Percentiles rank a stretch among this genome's conserved stretches.
Conservation (phyloP, 1,139 yeast genomes). For the Zygosaccharomyces pseudobailii region DNA sequence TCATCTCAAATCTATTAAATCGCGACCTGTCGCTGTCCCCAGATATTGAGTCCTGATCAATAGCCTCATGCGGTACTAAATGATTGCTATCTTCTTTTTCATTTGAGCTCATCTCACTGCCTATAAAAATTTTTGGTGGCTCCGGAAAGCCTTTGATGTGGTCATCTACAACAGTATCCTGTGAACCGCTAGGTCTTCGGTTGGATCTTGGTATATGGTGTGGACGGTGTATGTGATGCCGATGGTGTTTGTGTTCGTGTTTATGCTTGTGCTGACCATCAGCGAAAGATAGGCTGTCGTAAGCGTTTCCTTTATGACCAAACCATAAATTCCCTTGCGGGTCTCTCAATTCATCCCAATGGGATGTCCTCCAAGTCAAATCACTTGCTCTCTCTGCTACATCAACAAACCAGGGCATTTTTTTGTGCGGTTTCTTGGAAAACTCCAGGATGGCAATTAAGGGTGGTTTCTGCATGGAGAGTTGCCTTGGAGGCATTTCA, state of each 20-base stretch:
- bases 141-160: background rate
- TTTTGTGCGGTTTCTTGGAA: slow-evolving; percentile 23
- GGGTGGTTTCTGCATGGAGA: slow-evolving; percentile 27
- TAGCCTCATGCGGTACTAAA: slow-evolving; percentile 2
- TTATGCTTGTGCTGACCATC: background rate
- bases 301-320: slow-evolving; percentile 31
- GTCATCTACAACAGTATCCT: background rate
- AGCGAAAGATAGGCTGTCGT: background rate
- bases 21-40: slow-evolving; percentile 13
- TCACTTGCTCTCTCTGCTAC: slow-evolving; percentile 60
- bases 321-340: slow-evolving; percentile 59
- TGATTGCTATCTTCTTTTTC: background rate
- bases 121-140: background rate
- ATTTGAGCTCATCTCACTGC: background rate
- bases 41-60: slow-evolving; percentile 7
- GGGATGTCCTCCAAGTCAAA: slow-evolving; percentile 58
- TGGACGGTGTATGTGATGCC: slow-evolving; percentile 7
- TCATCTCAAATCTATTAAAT: slow-evolving; percentile 20
- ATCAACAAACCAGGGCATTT: slow-evolving; percentile 59
- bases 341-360: slow-evolving; percentile 55
- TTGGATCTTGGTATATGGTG: background rate
- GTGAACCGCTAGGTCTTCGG: background rate
- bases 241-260: slow-evolving; percentile 7
- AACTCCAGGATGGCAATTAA: slow-evolving; percentile 30
- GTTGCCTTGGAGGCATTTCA: slow-evolving; percentile 29